phyloP scores from a whole-genome alignment of 257 asterid species.

The Solanum pimpinellifolium region DNA sequence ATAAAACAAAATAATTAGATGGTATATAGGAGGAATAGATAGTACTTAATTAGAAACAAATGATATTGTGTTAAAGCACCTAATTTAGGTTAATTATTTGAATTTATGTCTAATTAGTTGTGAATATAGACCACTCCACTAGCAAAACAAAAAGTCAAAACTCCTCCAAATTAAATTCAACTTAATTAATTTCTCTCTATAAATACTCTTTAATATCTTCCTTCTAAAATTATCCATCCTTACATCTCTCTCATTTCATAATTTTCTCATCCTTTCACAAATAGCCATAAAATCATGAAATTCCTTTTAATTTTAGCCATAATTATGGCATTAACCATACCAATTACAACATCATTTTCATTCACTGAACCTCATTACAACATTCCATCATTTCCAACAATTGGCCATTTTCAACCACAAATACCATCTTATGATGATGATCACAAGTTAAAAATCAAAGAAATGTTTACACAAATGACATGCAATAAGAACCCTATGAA shows the following conservation, averaged over 20 bases:
- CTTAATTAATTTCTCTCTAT: not conserved
- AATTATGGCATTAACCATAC: not conserved
- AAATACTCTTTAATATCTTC: not conserved
- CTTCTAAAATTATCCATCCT: not conserved
- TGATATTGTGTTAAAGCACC: constrained; percentile 2
- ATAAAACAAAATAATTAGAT: not conserved
- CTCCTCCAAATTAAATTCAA: not conserved
- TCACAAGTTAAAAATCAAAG: not conserved
- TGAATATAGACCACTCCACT: constrained; percentile 16
- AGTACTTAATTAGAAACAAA: not conserved
- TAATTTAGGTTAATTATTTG: constrained; percentile 11
- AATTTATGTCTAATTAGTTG: not conserved
- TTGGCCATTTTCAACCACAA: constrained; percentile 24
- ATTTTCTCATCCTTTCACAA: not conserved
- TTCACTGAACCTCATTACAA: not conserved
- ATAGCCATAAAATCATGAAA: constrained; percentile 9
- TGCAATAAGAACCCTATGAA: constrained; percentile 43
- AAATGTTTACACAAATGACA: not conserved
- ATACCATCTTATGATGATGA: not conserved
- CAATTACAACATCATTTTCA: constrained; percentile 6
- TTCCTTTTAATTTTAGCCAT: constrained; percentile 13
- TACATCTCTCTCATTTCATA: not conserved
- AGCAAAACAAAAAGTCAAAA: not conserved
- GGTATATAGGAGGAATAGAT: not conserved
- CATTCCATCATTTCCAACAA: constrained; percentile 9